A percentile compares a stretch with the other conserved stretches of the same genome.
Conservation (phyloP, 2,329 filamentous ascomycete species). For the Arthrinium puccinioides region DNA sequence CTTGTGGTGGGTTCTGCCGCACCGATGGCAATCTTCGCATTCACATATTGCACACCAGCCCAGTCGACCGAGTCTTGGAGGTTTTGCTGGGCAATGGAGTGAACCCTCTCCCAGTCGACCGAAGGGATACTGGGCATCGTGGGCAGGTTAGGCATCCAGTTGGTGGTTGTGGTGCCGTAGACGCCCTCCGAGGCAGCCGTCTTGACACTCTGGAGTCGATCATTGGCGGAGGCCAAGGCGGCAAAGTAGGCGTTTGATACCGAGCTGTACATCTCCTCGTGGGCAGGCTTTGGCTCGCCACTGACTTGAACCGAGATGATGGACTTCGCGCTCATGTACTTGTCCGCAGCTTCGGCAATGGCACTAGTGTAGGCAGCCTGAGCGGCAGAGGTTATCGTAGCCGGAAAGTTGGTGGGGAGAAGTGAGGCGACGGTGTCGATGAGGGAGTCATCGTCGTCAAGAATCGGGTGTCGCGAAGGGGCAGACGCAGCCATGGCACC, state of each 20-base stretch:
- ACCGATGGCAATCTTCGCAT: slow-evolving; percentile 58
- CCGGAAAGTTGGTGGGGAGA: slow-evolving; percentile 25
- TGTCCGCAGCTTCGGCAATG: slow-evolving; percentile 56
- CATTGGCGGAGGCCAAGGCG: slow-evolving; percentile 55
- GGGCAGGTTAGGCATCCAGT: slow-evolving; percentile 24
- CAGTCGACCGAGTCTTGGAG: slow-evolving; percentile 63
- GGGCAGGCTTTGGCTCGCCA: slow-evolving; percentile 61
- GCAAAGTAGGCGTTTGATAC: slow-evolving; percentile 62
- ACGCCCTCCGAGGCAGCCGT: slow-evolving; percentile 42
- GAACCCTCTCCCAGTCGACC: slow-evolving; percentile 40
- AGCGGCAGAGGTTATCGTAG: slow-evolving; percentile 33
- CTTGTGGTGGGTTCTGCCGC: slow-evolving; percentile 53
- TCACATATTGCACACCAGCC: slow-evolving; percentile 65
- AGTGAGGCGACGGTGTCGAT: slow-evolving; percentile 26
- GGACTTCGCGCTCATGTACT: slow-evolving; percentile 62
- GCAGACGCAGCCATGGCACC: slow-evolving; percentile 45
- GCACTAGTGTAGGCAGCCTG: slow-evolving; percentile 58
- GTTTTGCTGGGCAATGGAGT: slow-evolving; percentile 62
- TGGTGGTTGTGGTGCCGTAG: slow-evolving; percentile 39
- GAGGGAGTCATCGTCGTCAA: slow-evolving; percentile 30
- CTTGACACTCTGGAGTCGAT: slow-evolving; percentile 48
- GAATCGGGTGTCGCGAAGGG: slow-evolving; percentile 37
- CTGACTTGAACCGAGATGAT: slow-evolving; percentile 60
- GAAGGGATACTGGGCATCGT: slow-evolving; percentile 30
- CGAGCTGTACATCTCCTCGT: slow-evolving; percentile 62